Evolutionary conservation across 2,329 filamentous ascomycete species (phyloP).

Genomic region (Xylariaceae sp.): DNA sequence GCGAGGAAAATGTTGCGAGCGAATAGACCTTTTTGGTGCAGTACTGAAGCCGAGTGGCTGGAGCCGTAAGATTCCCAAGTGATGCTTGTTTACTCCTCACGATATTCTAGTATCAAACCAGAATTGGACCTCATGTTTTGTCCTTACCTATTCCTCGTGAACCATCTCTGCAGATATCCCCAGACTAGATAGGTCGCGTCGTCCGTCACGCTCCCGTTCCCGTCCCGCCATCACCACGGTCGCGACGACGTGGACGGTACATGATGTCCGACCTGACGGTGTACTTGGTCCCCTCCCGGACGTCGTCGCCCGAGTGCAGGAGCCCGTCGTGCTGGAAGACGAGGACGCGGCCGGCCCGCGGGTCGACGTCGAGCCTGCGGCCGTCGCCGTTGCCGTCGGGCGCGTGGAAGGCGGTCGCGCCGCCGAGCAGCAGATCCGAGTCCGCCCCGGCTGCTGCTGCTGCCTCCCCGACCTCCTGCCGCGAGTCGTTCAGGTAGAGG

Average conservation of each 20-base stretch:
- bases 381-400: constrained; percentile 31
- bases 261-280: constrained; percentile 50
- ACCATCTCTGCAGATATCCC: no score
- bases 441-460: constrained; percentile 1
- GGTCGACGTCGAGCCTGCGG: constrained; percentile 43
- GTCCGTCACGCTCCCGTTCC: no score
- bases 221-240: no score
- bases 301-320: constrained; percentile 46
- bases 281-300: constrained; percentile 45
- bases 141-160: no score
- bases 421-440: constrained; percentile 34
- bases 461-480: constrained; percentile 28
- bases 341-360: constrained; percentile 49
- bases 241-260: constrained; percentile 26
- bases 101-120: no score
- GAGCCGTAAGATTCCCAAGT: no score
- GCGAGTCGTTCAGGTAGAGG: constrained; percentile 45
- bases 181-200: no score
- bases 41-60: no score
- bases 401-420: constrained; percentile 49
- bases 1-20: no score
- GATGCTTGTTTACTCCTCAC: no score
- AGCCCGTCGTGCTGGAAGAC: constrained; percentile 50
- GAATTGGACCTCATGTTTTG: no score
- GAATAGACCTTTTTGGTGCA: no score